Evolutionary conservation across 164 flowering plant species (phyloP).

Genomic region (Magnolia officinalis): DNA sequence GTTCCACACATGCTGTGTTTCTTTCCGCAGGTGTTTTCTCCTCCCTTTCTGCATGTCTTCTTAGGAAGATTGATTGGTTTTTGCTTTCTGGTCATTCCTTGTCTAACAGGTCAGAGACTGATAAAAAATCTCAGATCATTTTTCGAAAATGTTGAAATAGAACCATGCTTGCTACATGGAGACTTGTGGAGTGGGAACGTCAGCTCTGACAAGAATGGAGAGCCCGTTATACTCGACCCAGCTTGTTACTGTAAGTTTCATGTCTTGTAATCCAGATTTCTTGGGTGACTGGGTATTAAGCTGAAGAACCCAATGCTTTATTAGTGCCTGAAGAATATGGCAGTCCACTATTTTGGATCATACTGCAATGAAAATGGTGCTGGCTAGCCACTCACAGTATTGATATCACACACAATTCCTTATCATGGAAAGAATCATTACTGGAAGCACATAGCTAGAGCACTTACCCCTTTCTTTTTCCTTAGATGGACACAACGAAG

Average conservation of each 20-base stretch:
- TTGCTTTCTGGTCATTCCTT: constrained; percentile 2
- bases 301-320: background rate
- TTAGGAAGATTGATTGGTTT: background rate
- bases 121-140: constrained; percentile 66
- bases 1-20: too few species aligned
- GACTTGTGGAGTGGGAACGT: constrained; percentile 98
- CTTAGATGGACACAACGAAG: constrained; percentile 93
- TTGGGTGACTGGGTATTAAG: background rate
- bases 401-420: background rate
- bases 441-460: background rate
- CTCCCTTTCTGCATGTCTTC: background rate
- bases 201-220: constrained; percentile 75
- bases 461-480: background rate
- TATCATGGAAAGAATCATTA: background rate
- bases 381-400: background rate
- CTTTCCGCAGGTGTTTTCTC: too few species aligned
- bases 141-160: constrained; percentile 66
- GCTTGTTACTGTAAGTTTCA: constrained; percentile 90
- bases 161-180: constrained; percentile 95
- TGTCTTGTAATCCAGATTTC: background rate
- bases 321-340: background rate
- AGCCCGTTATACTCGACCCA: constrained; percentile 95
- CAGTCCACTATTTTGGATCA: background rate
- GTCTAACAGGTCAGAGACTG: constrained; percentile 65
- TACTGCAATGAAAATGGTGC: background rate